Evolutionary conservation across 257 asterid species (phyloP), one percentile per base, ranked within the genome.

Genomic region (Nicotiana tomentosiformis): DNA sequence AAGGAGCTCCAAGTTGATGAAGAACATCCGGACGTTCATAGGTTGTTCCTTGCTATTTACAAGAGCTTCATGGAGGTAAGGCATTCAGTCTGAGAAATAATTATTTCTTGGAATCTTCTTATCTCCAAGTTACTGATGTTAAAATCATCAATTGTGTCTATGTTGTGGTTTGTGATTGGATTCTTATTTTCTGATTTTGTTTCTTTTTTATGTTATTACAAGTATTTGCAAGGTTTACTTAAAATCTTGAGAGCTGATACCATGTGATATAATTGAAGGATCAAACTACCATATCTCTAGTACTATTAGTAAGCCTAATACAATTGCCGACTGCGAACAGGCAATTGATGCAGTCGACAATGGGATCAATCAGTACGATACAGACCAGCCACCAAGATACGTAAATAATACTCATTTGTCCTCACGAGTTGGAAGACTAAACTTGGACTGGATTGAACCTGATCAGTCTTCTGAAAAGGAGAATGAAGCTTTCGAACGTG

Each of bases 291-390:
- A 12, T 4, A 20, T 49, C 43, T 74, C 15, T 37, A 23, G 26
- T 74, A 29, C 30, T 29, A 74, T 23, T 49, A 74, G 79, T 49
- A 74, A 74, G 23, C 61, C 62, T 74, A 74, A 46, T 43, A 49
- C 15, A 39, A 10, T 70, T 20, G 35, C 78, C 11, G 26, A 49
- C 62, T 26, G 79, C 0, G 8, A 26, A 69, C 74, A 80, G 88
- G 88, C 88, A 53, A 72, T 86, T 32, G 88, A 86, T 86, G 86
- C 86, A 33, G 65, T 81, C 15, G 86, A 86, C 43, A 86, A 86
- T 79, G 88, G 88, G 80, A 35, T 83, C 53, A 83, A 86, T 83
- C 88, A 83, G 72, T 86, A 83, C 3, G 81, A 65, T 51, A 79
- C 60, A 11, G 84, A 83, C 33, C 81, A 46, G 79, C 81, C 86